Evolutionary conservation across 164 flowering plant species (phyloP).

Genomic region (Stephania yunnanensis): DNA sequence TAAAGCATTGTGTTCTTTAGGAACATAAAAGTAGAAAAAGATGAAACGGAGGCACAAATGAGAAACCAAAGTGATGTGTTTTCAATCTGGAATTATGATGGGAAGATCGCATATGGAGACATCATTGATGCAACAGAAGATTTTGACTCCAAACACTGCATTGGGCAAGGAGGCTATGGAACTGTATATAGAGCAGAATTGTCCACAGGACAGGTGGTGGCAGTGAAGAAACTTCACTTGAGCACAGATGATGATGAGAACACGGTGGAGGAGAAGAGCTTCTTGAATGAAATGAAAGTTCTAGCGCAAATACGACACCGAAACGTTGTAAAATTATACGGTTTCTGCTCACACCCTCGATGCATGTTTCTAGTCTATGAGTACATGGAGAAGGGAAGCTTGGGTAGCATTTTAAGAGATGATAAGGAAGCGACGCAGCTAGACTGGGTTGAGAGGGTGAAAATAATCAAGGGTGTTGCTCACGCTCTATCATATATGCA

Average conservation of each 20-base stretch:
- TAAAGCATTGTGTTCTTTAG: not conserved
- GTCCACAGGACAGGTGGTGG: slow-evolving; percentile 45
- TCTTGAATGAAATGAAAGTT: slow-evolving; percentile 75
- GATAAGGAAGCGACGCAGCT: not conserved
- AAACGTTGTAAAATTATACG: slow-evolving; percentile 71
- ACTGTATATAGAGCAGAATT: slow-evolving; percentile 48
- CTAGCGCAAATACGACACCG: slow-evolving; percentile 66
- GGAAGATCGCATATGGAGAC: not conserved
- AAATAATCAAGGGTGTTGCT: slow-evolving; percentile 8
- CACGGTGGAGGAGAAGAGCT: slow-evolving; percentile 31
- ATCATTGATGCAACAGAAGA: slow-evolving; percentile 30
- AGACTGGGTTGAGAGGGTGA: slow-evolving; percentile 10
- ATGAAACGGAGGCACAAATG: not conserved
- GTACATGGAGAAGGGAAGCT: slow-evolving; percentile 9
- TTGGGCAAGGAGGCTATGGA: slow-evolving; percentile 92
- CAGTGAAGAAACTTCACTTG: slow-evolving; percentile 71
- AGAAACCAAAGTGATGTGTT: not conserved
- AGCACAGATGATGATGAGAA: slow-evolving; percentile 23
- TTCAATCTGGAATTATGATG: slow-evolving; percentile 1
- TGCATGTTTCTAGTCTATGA: slow-evolving; percentile 59
- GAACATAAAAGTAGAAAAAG: not conserved
- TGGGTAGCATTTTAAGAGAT: slow-evolving; percentile 1
- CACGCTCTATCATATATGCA: slow-evolving; percentile 9
- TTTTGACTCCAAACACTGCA: slow-evolving; percentile 66
- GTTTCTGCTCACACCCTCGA: slow-evolving; percentile 78